Percentiles rank a stretch among this genome's conserved stretches.
Evolutionary conservation across 1,284 basidiomycete species (phyloP).

Genomic region (Leccinum solheimii): DNA sequence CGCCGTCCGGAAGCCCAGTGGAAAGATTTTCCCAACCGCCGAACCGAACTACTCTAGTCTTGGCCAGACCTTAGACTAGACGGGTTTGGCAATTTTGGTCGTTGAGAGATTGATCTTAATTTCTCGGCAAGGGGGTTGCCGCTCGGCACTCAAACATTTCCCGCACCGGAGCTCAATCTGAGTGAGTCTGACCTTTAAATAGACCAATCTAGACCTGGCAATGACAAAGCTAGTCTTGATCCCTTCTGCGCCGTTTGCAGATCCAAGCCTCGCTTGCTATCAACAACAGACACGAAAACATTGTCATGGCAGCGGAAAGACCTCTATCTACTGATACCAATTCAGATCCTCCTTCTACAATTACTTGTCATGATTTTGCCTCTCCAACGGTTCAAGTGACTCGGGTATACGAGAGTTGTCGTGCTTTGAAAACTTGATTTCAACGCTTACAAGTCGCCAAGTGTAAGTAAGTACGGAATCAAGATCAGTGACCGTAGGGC

Average conservation of each 20-base stretch:
- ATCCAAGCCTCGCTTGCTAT: neutral
- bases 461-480: neutral
- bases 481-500: no score
- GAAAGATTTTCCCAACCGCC: no score
- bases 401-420: neutral
- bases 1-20: no score
- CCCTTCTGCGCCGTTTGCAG: neutral
- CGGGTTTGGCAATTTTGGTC: no score
- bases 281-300: neutral
- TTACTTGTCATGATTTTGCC: neutral
- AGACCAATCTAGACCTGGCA: no score
- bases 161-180: neutral
- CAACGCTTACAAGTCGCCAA: neutral
- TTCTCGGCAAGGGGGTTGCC: neutral
- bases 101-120: no score
- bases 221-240: no score
- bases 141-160: no score
- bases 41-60: no score
- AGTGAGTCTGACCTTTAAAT: no score
- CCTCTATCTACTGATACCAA: neutral
- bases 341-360: neutral
- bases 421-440: neutral
- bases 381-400: neutral
- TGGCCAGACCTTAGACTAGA: no score
- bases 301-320: neutral